Evolutionary conservation across 2,329 filamentous ascomycete genomes (phyloP).

Genomic region (Ceratocystis albifundus): DNA sequence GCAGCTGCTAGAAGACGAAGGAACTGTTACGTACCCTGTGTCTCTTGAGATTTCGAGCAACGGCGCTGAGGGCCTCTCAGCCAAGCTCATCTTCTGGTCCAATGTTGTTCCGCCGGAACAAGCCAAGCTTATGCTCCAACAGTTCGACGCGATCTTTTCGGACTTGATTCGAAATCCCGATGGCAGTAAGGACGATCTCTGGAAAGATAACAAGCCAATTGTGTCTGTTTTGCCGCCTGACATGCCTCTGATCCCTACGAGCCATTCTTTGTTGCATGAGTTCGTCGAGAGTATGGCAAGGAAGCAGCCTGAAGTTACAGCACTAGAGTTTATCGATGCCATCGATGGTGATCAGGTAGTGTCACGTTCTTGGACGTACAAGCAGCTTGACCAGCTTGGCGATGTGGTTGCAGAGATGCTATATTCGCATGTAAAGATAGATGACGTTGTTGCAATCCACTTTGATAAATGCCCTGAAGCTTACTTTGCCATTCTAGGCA

Average conservation of each 20-base stretch:
- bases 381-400: slow-evolving; percentile 56
- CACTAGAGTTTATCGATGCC: slow-evolving; percentile 61
- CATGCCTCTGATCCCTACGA: slow-evolving; percentile 44
- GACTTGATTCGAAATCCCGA: slow-evolving; percentile 44
- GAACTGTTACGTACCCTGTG: slow-evolving; percentile 63
- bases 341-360: slow-evolving; percentile 34
- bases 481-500: slow-evolving; percentile 69
- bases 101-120: slow-evolving; percentile 58
- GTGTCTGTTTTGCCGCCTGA: slow-evolving; percentile 57
- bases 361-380: slow-evolving; percentile 53
- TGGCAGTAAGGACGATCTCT: slow-evolving; percentile 23
- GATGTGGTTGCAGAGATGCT: slow-evolving; percentile 63
- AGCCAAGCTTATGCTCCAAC: slow-evolving; percentile 52
- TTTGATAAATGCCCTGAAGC: slow-evolving; percentile 80
- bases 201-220: slow-evolving; percentile 25
- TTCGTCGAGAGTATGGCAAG: slow-evolving; percentile 58
- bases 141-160: slow-evolving; percentile 58
- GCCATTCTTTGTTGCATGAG: slow-evolving; percentile 56
- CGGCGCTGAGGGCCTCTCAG: slow-evolving; percentile 36
- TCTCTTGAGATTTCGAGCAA: slow-evolving; percentile 66
- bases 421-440: slow-evolving; percentile 37
- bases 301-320: slow-evolving; percentile 46
- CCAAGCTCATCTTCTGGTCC: slow-evolving; percentile 56
- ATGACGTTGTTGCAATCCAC: slow-evolving; percentile 59
- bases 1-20: slow-evolving; percentile 52